Base-by-base conservation (phyloP, 2,329 filamentous ascomycete genomes). In the Beauveria australis region DNA sequence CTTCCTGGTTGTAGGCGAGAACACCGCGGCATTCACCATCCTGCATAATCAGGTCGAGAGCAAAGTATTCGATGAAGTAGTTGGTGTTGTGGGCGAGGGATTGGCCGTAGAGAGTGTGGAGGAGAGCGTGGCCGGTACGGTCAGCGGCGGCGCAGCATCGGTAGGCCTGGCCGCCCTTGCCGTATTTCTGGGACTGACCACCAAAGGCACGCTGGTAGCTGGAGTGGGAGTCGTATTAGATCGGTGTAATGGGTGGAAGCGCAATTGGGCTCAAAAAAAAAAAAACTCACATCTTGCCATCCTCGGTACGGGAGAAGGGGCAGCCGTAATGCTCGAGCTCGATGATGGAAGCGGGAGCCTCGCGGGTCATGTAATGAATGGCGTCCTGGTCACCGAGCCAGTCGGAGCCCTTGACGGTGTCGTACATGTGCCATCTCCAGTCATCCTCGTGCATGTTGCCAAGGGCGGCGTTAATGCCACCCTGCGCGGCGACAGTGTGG, bases 41-140 rank as follows among this genome's bases (percentile, higher is more conserved):
- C 79, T 97, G 89, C 94, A 97, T 97, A 71, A 99, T 89, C 76
- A 97, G 80, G 74, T 97, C 94, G 67, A 96, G 84, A 69, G 92
- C 94, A 75, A 97, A 99, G 83, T 92, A 97, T 79, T 97, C 94
- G 76, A 99, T 97, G 79, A 99, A 97, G 84, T 97, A 99, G 82
- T 97, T 97, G 73, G 93, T 97, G 83, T 97, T 96, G 84, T 97
- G 92, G 73, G 91, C 84, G 64, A 97, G 85, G 59, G 92, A 97
- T 81, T 97, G 93, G 70, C 94, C 94, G 78, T 97, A 99, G 67
- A 99, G 89, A 28, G 94, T 99, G 84, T 99, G 94, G 57, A 99
- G 86, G 67, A 99, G 89, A 71, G 94, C 94, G 78, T 99, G 94
- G 66, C 94, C 94, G 65, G 94, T 97, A 83, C 93, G 85, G 76